These are phyloP conservation scores for Jaminaea rosea DNA, from an alignment of 1,284 basidiomycete genomes.

Conservation along the genomic window DNA sequence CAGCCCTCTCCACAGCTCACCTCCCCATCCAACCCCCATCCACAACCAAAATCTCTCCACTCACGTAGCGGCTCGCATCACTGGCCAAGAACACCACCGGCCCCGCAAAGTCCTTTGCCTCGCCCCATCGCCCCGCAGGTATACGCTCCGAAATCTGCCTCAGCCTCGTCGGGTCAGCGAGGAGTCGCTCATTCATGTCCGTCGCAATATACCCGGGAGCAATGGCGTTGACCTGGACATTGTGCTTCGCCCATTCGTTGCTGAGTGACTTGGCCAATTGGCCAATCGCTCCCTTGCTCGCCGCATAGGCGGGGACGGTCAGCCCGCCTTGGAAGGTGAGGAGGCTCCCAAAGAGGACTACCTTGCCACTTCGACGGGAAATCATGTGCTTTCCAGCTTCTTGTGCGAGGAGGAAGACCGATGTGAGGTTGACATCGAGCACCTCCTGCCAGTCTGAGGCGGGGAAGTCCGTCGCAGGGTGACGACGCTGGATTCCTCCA, in stretches of 20 bases:
- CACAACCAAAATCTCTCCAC: conserved; percentile 60
- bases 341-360: conserved; percentile 39
- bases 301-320: conserved; percentile 73
- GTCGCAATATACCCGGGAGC: conserved; percentile 50
- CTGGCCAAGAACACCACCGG: conserved; percentile 82
- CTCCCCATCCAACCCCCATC: conserved; percentile 44
- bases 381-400: conserved; percentile 35
- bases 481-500: conserved; percentile 68
- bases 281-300: conserved; percentile 69
- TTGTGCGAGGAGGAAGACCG: conserved; percentile 30
- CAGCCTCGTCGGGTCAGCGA: conserved; percentile 63
- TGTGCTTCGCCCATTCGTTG: conserved; percentile 67
- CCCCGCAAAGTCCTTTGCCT: conserved; percentile 78
- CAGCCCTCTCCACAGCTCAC: conserved; percentile 9
- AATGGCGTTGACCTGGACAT: conserved; percentile 80
- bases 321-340: conserved; percentile 43
- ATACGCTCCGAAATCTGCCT: conserved; percentile 73
- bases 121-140: conserved; percentile 64
- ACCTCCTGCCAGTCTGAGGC: conserved; percentile 78
- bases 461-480: conserved; percentile 59
- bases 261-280: conserved; percentile 49
- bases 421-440: conserved; percentile 36
- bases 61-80: conserved; percentile 75
- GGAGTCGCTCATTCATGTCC: conserved; percentile 60
- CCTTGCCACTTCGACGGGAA: conserved; percentile 22